phyloP scores from a whole-genome alignment of 208 protist genomes.

The Leishmania braziliensis region DNA sequence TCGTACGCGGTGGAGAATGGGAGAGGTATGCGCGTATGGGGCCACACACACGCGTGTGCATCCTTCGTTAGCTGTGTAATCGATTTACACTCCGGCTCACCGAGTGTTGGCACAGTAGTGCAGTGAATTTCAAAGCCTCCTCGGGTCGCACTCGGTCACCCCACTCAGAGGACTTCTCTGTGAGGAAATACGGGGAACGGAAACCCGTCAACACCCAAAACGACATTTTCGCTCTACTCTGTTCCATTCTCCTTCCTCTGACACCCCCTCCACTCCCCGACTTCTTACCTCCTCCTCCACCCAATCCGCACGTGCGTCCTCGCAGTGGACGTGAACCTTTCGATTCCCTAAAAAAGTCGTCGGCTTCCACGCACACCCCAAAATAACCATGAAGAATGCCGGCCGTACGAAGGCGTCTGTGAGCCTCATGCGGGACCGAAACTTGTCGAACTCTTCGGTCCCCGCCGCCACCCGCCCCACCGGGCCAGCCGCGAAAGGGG shows the following conservation, averaged over 20 bases:
- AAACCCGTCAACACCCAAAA: not conserved
- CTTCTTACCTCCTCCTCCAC: not conserved
- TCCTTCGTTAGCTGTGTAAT: not conserved
- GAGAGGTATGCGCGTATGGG: not conserved
- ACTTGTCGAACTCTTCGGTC: not conserved
- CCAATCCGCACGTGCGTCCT: not conserved
- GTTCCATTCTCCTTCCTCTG: not conserved
- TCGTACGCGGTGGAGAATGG: not conserved
- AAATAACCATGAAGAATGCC: conserved; percentile 4
- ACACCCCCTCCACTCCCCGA: too few relatives aligned
- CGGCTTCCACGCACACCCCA: not conserved
- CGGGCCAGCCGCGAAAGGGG: conserved; percentile 1
- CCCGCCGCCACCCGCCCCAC: not conserved
- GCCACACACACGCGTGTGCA: not conserved
- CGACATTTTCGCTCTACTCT: not conserved
- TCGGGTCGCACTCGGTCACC: not conserved
- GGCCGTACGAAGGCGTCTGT: conserved; percentile 1
- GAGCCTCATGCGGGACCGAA: conserved; percentile 12
- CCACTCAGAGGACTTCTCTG: not conserved
- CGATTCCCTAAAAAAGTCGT: not conserved
- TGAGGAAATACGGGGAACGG: not conserved
- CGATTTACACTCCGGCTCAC: not conserved
- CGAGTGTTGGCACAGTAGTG: not conserved
- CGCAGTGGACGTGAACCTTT: not conserved
- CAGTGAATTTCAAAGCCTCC: not conserved